Evolutionary conservation across 345 rosid genomes (phyloP).

Genomic region (Arabis alpina): DNA sequence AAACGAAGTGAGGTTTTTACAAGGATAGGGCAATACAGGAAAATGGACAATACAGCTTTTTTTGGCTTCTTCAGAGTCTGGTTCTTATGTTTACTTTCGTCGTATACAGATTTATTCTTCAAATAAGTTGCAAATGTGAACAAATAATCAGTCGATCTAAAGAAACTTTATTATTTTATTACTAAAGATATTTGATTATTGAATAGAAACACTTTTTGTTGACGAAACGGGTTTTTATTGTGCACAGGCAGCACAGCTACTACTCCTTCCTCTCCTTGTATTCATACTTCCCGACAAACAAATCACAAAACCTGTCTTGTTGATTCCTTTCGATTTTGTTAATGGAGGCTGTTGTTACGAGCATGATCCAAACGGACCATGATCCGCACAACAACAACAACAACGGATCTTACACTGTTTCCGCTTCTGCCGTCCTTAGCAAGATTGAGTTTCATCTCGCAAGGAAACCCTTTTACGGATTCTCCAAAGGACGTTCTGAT

Average conservation of each 20-base stretch:
- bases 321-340: slow-evolving; percentile 20
- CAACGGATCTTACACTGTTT: slow-evolving; percentile 44
- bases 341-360: slow-evolving; percentile 38
- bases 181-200: too few relatives aligned
- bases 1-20: too few relatives aligned
- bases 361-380: slow-evolving; percentile 38
- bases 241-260: slow-evolving; percentile 35
- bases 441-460: slow-evolving; percentile 73
- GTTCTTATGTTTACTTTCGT: too few relatives aligned
- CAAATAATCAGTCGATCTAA: too few relatives aligned
- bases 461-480: slow-evolving; percentile 56
- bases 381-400: slow-evolving; percentile 34
- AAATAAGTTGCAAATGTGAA: too few relatives aligned
- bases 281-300: slow-evolving; percentile 7
- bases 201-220: too few relatives aligned
- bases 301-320: slow-evolving; percentile 13
- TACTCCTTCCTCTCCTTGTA: slow-evolving; percentile 19
- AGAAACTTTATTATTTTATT: too few relatives aligned
- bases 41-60: too few relatives aligned
- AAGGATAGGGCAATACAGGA: too few relatives aligned
- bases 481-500: slow-evolving; percentile 48
- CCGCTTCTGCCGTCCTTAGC: slow-evolving; percentile 42
- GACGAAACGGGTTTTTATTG: slow-evolving; percentile 60
- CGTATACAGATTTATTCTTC: too few relatives aligned
- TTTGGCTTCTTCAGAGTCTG: too few relatives aligned